Evolutionary conservation across 768 basidiomycete genomes (phyloP).

Genomic region (Mycena alexandri): DNA sequence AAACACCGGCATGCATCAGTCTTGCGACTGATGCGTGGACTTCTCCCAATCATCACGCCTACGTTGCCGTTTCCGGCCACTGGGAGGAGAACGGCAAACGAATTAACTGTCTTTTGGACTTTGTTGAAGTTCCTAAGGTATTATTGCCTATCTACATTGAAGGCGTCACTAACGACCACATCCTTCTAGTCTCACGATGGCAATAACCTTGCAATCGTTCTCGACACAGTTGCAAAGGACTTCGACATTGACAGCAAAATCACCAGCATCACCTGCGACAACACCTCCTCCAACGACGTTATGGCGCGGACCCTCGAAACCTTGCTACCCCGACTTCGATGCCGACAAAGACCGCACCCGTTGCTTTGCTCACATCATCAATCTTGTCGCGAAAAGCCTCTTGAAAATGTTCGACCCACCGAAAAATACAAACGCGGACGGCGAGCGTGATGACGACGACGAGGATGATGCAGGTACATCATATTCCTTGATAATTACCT

Average conservation of each 20-base stretch:
- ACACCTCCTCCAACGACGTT: constrained; percentile 50
- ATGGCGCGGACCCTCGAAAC: constrained; percentile 48
- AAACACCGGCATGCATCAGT: background rate
- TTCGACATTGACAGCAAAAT: constrained; percentile 53
- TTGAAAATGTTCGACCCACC: constrained; percentile 50
- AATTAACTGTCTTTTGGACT: constrained; percentile 22
- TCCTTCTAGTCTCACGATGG: constrained; percentile 49
- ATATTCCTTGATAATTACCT: too few relatives aligned
- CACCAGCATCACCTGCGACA: constrained; percentile 52
- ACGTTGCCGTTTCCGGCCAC: constrained; percentile 38
- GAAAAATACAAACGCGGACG: constrained; percentile 17
- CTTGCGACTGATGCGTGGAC: constrained; percentile 11
- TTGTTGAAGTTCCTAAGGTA: constrained; percentile 47
- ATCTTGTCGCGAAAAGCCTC: constrained; percentile 50
- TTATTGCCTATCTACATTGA: constrained; percentile 1
- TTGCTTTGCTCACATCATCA: constrained; percentile 57
- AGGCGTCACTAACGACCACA: background rate
- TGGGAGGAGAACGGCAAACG: constrained; percentile 38
- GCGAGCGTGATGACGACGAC: constrained; percentile 23
- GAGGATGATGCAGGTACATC: constrained; percentile 22
- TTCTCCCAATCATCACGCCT: constrained; percentile 14
- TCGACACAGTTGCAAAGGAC: constrained; percentile 48
- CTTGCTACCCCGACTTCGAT: constrained; percentile 38
- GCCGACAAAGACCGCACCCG: constrained; percentile 42
- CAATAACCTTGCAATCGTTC: constrained; percentile 49